Base-by-base conservation (phyloP, 495 filamentous ascomycete genomes). In the Penicillium argentinense region DNA sequence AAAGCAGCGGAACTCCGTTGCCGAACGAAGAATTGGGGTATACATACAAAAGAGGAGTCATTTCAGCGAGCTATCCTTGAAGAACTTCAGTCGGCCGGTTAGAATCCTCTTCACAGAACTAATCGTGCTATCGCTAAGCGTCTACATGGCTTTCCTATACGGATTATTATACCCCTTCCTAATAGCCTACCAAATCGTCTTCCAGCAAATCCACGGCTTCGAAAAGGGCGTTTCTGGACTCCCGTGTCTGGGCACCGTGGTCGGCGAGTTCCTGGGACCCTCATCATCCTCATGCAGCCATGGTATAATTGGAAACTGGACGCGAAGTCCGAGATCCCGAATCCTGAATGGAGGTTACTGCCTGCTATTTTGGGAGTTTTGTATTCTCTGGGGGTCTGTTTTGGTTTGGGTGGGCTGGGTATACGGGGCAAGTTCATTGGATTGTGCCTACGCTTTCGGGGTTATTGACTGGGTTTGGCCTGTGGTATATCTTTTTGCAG, bases 31-130 rank as follows among this genome's bases (percentile, higher is more conserved):
- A 95, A 95, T 69, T 95, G 90, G 89, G 91, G 88, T 34, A 95
- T 96, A 51, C 89, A 95, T 68, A 88, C 90, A 36, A 95, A 91
- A 60, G 88, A 95, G 63, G 91, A 95, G 60, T 42, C 86, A 93
- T 66, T 75, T 95, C 52, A 64, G 74, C 22, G 87, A 95, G 66
- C 73, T 95, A 9, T 29, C 95, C 29, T 79, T 74, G 49, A 92
- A 92, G 77, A 95, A 95, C 65, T 91, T 93, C 64, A 79, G 73
- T 49, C 81, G 91, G 26, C 91, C 90, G 0, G 67, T 96, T 54
- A 77, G 85, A 42, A 81, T 96, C 44, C 78, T 95, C 8, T 77
- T 93, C 55, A 77, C 74, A 29, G 91, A 96, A 62, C 91, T 88
- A 7, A 90, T 95, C 36, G 81, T 95, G 19, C 69, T 86, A 0